Evolutionary conservation across 2,329 filamentous ascomycete species (phyloP).

Genomic region (Stachybotrys chlorohalonatus): DNA sequence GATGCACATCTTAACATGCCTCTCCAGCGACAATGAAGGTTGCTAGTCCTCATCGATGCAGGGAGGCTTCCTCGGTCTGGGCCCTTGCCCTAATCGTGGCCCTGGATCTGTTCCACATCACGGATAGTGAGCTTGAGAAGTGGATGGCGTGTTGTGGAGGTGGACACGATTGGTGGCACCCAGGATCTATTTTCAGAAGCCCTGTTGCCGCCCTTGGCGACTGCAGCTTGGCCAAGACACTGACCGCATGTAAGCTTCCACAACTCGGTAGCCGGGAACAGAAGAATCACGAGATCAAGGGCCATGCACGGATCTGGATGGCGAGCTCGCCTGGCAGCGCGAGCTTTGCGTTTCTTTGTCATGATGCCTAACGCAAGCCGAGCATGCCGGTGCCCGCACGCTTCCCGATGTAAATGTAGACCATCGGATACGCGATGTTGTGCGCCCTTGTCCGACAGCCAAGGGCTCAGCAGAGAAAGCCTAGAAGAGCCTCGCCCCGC

Average conservation of each 20-base stretch:
- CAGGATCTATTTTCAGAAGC: not conserved
- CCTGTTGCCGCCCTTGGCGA: not conserved
- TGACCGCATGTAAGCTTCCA: too few species aligned
- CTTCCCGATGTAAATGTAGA: too few species aligned
- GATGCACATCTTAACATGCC: too few species aligned
- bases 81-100: not conserved
- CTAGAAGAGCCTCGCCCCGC: not conserved
- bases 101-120: not conserved
- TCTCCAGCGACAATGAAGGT: too few species aligned
- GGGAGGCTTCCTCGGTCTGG: not conserved
- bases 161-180: not conserved
- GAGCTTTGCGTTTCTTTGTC: not conserved
- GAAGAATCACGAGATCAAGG: not conserved
- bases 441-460: not conserved
- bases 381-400: not conserved
- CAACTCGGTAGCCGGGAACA: not conserved
- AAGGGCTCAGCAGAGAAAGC: not conserved
- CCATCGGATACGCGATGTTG: too few species aligned
- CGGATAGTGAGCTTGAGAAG: not conserved
- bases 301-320: not conserved
- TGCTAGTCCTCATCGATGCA: not conserved
- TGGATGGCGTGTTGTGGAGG: not conserved
- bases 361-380: not conserved
- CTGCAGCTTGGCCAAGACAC: too few species aligned
- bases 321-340: not conserved